A percentile compares a stretch with the other conserved stretches of the same genome.
Conservation (phyloP, 192 early-diverging fungal species). For the Phlyctochytrium planicorne region DNA sequence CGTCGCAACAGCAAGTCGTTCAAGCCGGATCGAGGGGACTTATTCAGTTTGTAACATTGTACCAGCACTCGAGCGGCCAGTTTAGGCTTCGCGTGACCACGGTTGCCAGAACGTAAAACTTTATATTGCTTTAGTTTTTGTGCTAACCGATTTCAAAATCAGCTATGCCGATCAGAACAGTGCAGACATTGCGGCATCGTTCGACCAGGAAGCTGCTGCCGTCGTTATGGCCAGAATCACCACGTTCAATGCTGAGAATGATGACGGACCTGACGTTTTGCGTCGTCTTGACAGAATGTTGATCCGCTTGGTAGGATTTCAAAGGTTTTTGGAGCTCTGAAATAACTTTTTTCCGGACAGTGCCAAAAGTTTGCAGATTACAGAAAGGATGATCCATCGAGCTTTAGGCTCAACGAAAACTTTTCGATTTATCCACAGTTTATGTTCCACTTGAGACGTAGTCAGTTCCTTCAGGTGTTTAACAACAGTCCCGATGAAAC, state of each 20-base stretch:
- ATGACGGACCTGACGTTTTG: slow-evolving; percentile 95
- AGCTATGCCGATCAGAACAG: slow-evolving; percentile 74
- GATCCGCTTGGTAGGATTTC: slow-evolving; percentile 79
- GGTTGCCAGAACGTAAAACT: slow-evolving; percentile 77
- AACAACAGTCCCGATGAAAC: slow-evolving; percentile 99
- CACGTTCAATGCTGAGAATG: slow-evolving; percentile 94
- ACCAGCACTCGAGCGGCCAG: slow-evolving; percentile 91
- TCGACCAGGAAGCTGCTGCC: slow-evolving; percentile 97
- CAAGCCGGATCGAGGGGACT: slow-evolving; percentile 82
- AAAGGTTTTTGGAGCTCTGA: slow-evolving; percentile 11
- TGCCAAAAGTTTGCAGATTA: slow-evolving; percentile 98
- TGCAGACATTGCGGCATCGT: slow-evolving; percentile 84
- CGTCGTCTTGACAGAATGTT: slow-evolving; percentile 98
- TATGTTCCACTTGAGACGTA: slow-evolving; percentile 97
- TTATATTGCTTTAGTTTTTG: not conserved
- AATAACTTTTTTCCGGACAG: slow-evolving; percentile 20
- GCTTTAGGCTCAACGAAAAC: slow-evolving; percentile 86
- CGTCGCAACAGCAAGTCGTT: slow-evolving; percentile 76
- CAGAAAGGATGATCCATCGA: slow-evolving; percentile 90
- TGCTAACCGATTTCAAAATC: slow-evolving; percentile 4
- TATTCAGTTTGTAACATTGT: slow-evolving; percentile 94
- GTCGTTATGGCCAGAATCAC: slow-evolving; percentile 97
- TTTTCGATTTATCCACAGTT: slow-evolving; percentile 99
- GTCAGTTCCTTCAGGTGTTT: slow-evolving; percentile 98
- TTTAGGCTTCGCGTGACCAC: slow-evolving; percentile 93